Base-by-base conservation (phyloP, 129 eudicot species). In the Oenanthe sinensis region DNA sequence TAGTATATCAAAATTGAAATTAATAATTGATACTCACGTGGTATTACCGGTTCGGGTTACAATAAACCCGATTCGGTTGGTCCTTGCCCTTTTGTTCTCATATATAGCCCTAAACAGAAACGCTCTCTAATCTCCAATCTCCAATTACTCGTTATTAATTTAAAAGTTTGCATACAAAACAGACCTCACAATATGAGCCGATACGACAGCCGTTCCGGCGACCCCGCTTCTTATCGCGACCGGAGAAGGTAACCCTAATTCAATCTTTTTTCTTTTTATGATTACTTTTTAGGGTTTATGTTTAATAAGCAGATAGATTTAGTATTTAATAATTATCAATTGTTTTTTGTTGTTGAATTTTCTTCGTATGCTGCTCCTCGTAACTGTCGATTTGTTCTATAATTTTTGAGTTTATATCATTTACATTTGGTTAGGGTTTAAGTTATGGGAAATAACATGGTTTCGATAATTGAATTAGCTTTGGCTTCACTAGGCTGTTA, bases 151-250 rank as follows among this genome's bases (percentile, higher is more conserved):
- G 1, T 55, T 28, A 12, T 55, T 6, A 22, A 20, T 55, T 20
- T 0, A 55, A 22, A 71, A 8, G 8, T n/a, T 65, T 40, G 20
- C 40, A 65, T 65, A 65, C 40, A 12, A 63, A 4, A 26, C 19
- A 26, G 20, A 22, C 67, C 13, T 39, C 49, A 43, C 67, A 71
- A 60, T 68, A 91, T 93, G 93, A 90, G 93, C 86, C 96, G 93
- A 67, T 89, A 89, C 83, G 98, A 94, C 81, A 84, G 90, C 89
- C 98, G 98, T 79, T 83, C 97, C 75, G 89, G 87, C 84, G 98
- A 94, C 78, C 98, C 98, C 15, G 77, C 76, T 11, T 94, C 98
- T 5, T 94, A 94, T 74, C 98, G 97, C 44, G 97, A 94, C 86
- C 96, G 98, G 26, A 86, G 85, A 86, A 90, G 88, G 98, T 94